phyloP scores from a whole-genome alignment of 2,329 filamentous ascomycete genomes.

The Scedosporium minutisporum region DNA sequence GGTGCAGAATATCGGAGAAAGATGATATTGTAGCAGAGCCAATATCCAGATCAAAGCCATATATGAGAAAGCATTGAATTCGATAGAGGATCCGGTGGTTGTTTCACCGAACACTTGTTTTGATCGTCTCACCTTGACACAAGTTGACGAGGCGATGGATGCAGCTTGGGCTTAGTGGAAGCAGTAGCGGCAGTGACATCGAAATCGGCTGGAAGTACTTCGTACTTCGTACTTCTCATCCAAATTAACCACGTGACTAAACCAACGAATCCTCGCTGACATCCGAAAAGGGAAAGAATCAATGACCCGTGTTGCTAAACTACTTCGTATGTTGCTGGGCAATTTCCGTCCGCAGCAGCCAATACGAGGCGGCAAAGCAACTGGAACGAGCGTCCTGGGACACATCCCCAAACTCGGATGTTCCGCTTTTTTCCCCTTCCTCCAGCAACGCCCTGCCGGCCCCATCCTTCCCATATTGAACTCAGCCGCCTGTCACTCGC shows the following conservation, averaged over 20 bases:
- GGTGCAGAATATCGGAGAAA: background rate
- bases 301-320: no score
- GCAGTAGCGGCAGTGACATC: background rate
- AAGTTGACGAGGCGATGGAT: background rate
- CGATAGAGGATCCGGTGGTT: background rate
- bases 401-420: slow-evolving; percentile 3
- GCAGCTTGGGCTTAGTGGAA: background rate
- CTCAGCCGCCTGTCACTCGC: background rate
- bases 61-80: background rate
- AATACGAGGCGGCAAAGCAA: background rate
- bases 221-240: background rate
- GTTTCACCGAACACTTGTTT: background rate
- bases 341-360: slow-evolving; percentile 1
- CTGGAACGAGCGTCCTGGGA: background rate
- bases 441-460: background rate
- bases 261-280: background rate
- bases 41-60: background rate
- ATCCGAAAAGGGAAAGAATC: background rate
- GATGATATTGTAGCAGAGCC: background rate
- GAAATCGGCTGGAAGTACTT: no score
- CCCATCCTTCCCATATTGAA: background rate
- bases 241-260: background rate
- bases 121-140: background rate
- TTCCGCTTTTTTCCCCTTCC: background rate
- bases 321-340: background rate